A percentile compares a stretch with the other conserved stretches of the same genome.
Evolutionary conservation across 805 yeast species (phyloP).

Genomic region (Ogataea thermomethanolica): DNA sequence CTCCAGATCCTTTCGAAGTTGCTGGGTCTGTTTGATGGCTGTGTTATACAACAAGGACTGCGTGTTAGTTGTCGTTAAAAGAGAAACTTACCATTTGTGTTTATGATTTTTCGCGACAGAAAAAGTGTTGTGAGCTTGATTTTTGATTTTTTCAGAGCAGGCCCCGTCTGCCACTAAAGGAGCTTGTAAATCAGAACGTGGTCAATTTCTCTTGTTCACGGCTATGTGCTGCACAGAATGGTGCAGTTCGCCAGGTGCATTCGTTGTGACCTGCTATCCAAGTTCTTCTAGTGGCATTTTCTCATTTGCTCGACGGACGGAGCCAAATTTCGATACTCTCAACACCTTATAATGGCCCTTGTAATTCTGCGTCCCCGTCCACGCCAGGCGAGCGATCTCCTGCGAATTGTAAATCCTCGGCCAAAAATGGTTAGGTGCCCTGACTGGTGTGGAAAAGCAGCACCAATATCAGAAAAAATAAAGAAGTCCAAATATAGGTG

Average conservation of each 20-base stretch:
- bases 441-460: conserved; percentile 7
- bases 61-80: background rate
- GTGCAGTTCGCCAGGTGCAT: too few relatives aligned
- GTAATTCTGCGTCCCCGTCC: too few relatives aligned
- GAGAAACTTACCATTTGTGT: conserved; percentile 8
- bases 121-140: conserved; percentile 1
- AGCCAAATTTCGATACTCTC: too few relatives aligned
- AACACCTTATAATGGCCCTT: too few relatives aligned
- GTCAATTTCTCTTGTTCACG: too few relatives aligned
- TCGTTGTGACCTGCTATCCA: too few relatives aligned
- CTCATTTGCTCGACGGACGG: too few relatives aligned
- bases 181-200: too few relatives aligned
- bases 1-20: conserved; percentile 64
- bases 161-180: too few relatives aligned
- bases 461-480: conserved; percentile 8
- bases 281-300: too few relatives aligned
- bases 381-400: background rate
- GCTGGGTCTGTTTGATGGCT: conserved; percentile 80
- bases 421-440: conserved; percentile 5
- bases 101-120: conserved; percentile 9
- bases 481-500: conserved; percentile 9
- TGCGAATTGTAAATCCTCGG: background rate
- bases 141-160: background rate
- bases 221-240: too few relatives aligned
- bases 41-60: conserved; percentile 87